Percentiles rank a stretch among this genome's conserved stretches.
Conservation (phyloP, 2,329 filamentous ascomycete species). For the Aspergillus pseudoglaucus region DNA sequence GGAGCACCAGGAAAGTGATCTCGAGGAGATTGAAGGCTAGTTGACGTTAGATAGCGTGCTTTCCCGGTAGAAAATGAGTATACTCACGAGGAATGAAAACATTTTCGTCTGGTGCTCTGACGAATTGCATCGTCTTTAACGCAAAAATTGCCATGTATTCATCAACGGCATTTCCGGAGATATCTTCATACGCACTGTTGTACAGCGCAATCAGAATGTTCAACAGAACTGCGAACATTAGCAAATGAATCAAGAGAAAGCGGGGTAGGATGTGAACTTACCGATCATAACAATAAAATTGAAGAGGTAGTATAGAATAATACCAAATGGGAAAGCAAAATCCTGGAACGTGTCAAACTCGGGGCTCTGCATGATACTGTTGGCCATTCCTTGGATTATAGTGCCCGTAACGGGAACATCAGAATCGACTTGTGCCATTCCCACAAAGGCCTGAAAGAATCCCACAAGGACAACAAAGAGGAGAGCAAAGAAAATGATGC, state of each 20-base stretch:
- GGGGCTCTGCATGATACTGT: constrained; percentile 84
- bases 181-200: constrained; percentile 93
- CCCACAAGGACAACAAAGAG: constrained; percentile 68
- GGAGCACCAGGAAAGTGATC: constrained; percentile 68
- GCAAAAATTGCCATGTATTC: constrained; percentile 92
- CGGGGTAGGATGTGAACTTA: constrained; percentile 19
- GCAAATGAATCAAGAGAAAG: background rate
- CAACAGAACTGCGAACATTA: constrained; percentile 56
- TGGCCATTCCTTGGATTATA: constrained; percentile 59
- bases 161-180: constrained; percentile 85
- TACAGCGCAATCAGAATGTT: constrained; percentile 97
- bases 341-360: constrained; percentile 85
- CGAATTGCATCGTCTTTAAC: constrained; percentile 93
- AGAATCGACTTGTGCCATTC: constrained; percentile 75
- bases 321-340: constrained; percentile 86
- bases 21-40: constrained; percentile 82
- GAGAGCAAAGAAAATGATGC: constrained; percentile 91
- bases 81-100: constrained; percentile 76
- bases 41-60: background rate
- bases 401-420: constrained; percentile 46
- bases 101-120: constrained; percentile 94
- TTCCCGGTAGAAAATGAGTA: background rate
- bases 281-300: constrained; percentile 92
- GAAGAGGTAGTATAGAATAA: constrained; percentile 95
- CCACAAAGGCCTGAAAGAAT: constrained; percentile 91